Base-by-base conservation (phyloP, 2,329 filamentous ascomycete species). In the Clarireedia homoeocarpa region DNA sequence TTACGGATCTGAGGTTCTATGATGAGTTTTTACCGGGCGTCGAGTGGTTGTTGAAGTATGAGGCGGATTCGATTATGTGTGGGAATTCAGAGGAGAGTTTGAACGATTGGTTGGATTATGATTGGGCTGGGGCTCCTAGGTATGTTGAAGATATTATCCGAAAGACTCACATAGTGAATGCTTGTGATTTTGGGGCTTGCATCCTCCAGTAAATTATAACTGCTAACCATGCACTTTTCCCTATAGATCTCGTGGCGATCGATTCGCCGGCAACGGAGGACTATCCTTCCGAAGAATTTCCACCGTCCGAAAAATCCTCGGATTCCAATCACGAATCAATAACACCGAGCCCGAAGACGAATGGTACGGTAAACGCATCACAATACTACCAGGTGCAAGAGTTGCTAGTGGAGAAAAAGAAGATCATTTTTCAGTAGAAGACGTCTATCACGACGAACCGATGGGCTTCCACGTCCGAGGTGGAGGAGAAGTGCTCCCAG, bases 31-130 rank as follows among this genome's bases (percentile, higher is more conserved):
- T 81, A 40, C 69, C 71, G 51, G 74, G 75, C 0, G 77, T 77
- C 12, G 79, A 82, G 67, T 79, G 75, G 74, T 66, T 82, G 36
- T 71, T 82, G 24, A 67, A 81, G 30, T 82, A 81, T 68, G 78
- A 82, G 67, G 78, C 77, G 10, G 79, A 82, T 70, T 77, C 74
- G 62, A 78, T 81, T 57, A 68, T 81, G 48, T 82, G 79, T 65
- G 77, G 78, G 61, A 81, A 81, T 65, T 59, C 42, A 76, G 58
- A 44, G 78, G 69, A 76, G 77, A 52, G 55, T 49, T 52, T 67
- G 34, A 66, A 67, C 47, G 63, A 59, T 51, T 67, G 63, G 63
- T 55, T 67, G 20, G 63, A 66, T 10, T 67, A 66, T 58, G 63
- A 65, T 55, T 82, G 67, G 67, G 67, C 69, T 23, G 67, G 67